Percentiles rank a stretch among this genome's conserved stretches.
Evolutionary conservation across 2,329 filamentous ascomycete species (phyloP).

Genomic region (Teratosphaeria epicoccoides): DNA sequence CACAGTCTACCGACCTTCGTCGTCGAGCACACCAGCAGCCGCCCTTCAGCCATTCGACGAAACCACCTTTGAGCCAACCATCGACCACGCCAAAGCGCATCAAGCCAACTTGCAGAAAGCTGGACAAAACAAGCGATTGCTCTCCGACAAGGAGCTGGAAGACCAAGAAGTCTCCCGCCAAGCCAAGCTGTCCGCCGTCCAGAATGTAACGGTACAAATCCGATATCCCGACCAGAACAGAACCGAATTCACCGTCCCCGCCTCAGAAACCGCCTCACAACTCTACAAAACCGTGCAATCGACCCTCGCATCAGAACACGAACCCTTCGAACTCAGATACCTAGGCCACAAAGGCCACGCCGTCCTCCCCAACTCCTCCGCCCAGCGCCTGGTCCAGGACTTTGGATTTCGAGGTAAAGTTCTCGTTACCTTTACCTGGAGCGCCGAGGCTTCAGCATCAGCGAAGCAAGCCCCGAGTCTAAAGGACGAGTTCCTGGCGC

Average conservation of each 20-base stretch:
- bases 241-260: conserved; percentile 60
- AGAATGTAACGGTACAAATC: conserved; percentile 63
- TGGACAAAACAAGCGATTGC: conserved; percentile 63
- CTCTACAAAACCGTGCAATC: conserved; percentile 65
- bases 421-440: conserved; percentile 68
- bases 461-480: conserved; percentile 50
- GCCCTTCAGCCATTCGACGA: conserved; percentile 57
- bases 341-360: conserved; percentile 41
- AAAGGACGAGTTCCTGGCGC: conserved; percentile 45
- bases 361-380: conserved; percentile 13
- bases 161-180: conserved; percentile 56
- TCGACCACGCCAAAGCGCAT: conserved; percentile 64
- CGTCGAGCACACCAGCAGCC: conserved; percentile 62
- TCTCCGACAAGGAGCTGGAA: conserved; percentile 71
- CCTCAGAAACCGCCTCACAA: conserved; percentile 55
- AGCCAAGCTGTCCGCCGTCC: conserved; percentile 55
- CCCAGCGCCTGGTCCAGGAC: conserved; percentile 55
- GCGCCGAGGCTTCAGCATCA: conserved; percentile 47
- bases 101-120: conserved; percentile 55
- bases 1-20: conserved; percentile 63
- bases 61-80: conserved; percentile 63
- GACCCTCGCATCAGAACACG: conserved; percentile 52
- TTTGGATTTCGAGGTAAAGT: conserved; percentile 61
- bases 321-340: conserved; percentile 63
- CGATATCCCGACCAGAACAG: conserved; percentile 81